Percentiles rank a stretch among this genome's conserved stretches.
phyloP scores from a whole-genome alignment of 371 early-diverging fungal species.

The Mortierella sp. region DNA sequence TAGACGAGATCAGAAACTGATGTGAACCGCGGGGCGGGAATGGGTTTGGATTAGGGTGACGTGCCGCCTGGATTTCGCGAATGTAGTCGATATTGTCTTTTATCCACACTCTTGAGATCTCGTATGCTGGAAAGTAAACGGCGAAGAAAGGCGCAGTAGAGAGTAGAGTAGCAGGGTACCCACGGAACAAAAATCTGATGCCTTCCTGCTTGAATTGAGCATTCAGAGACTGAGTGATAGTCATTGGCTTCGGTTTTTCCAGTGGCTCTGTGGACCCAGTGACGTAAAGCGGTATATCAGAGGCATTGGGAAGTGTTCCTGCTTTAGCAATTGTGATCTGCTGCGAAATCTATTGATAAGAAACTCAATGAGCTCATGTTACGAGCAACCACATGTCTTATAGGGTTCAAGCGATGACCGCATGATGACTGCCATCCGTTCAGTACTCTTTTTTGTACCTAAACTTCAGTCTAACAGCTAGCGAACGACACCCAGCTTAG shows the following conservation, averaged over 20 bases:
- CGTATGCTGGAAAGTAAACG: slow-evolving; percentile 49
- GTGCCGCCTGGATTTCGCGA: slow-evolving; percentile 31
- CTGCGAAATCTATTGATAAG: slow-evolving; percentile 33
- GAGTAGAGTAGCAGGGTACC: slow-evolving; percentile 44
- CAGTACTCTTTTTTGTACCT: neutral
- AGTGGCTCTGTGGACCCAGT: slow-evolving; percentile 29
- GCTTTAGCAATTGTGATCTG: slow-evolving; percentile 46
- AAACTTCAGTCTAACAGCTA: too few relatives aligned
- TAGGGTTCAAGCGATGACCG: slow-evolving; percentile 4
- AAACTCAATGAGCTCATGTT: neutral
- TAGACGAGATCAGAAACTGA: slow-evolving; percentile 38
- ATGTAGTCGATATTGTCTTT: slow-evolving; percentile 38
- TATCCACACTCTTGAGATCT: slow-evolving; percentile 30
- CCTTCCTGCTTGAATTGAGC: slow-evolving; percentile 49
- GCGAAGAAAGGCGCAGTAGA: slow-evolving; percentile 50
- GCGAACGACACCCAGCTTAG: neutral
- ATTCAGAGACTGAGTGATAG: slow-evolving; percentile 26
- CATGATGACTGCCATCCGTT: slow-evolving; percentile 2
- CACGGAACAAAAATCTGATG: slow-evolving; percentile 44
- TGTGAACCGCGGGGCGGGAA: slow-evolving; percentile 29
- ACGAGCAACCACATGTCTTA: neutral
- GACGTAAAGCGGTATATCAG: slow-evolving; percentile 33
- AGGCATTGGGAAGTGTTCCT: slow-evolving; percentile 35
- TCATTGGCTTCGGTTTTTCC: slow-evolving; percentile 28
- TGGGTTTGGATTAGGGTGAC: slow-evolving; percentile 24